A percentile compares a stretch with the other conserved stretches of the same genome.
Conservation (phyloP, 805 yeast genomes). For the Starmerella stellata region DNA sequence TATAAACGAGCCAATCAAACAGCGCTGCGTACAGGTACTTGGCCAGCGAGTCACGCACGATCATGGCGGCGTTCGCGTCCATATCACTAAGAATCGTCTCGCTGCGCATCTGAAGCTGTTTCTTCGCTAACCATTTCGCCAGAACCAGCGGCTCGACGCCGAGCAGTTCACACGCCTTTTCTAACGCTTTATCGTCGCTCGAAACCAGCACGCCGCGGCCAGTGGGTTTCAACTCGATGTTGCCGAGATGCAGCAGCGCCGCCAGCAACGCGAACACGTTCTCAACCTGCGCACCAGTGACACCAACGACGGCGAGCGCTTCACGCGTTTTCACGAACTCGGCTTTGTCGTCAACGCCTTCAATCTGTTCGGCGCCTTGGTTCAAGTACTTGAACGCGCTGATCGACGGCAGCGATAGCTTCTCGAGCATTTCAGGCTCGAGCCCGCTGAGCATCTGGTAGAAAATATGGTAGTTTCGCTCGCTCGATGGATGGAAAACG, state of each 20-base stretch:
- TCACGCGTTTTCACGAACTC: conserved; percentile 62
- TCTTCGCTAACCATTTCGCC: conserved; percentile 82
- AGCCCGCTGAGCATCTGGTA: conserved; percentile 73
- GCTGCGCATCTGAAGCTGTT: conserved; percentile 78
- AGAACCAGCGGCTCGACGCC: conserved; percentile 59
- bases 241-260: conserved; percentile 82
- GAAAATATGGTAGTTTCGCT: conserved; percentile 87
- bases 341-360: conserved; percentile 61
- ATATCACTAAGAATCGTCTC: conserved; percentile 79
- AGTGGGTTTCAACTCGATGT: conserved; percentile 68
- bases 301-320: conserved; percentile 67
- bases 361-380: conserved; percentile 55
- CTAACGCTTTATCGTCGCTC: conserved; percentile 71
- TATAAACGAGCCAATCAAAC: conserved; percentile 86
- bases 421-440: conserved; percentile 32
- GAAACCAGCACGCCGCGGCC: conserved; percentile 65
- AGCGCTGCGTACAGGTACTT: conserved; percentile 81
- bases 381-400: conserved; percentile 64
- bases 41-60: conserved; percentile 92
- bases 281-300: conserved; percentile 37
- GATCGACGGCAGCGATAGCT: conserved; percentile 42
- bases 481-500: conserved; percentile 79
- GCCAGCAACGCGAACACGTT: conserved; percentile 66
- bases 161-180: conserved; percentile 64
- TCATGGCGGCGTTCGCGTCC: conserved; percentile 65